phyloP scores from a whole-genome alignment of 73 alveolate species.

The Tetrahymena malaccensis region DNA sequence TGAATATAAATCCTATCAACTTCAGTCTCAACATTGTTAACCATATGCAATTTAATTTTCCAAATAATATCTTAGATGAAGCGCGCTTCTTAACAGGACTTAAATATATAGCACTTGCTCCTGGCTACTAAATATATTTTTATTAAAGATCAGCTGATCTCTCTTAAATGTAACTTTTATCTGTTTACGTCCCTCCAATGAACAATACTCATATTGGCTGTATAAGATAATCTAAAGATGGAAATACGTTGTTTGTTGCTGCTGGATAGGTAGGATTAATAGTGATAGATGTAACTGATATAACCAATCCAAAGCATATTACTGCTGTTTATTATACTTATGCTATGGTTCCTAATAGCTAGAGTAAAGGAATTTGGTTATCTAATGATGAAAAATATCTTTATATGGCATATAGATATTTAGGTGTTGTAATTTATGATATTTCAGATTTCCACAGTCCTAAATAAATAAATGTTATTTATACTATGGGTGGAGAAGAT shows the following conservation, averaged over 20 bases:
- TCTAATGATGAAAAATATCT: not conserved
- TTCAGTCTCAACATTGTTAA: not conserved
- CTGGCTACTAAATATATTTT: not conserved
- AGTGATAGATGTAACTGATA: not conserved
- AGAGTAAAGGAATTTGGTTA: not conserved
- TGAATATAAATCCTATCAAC: not conserved
- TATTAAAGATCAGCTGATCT: not conserved
- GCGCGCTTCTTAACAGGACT: not conserved
- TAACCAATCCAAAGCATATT: not conserved
- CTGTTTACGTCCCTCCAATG: not conserved
- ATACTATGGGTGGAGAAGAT: not conserved
- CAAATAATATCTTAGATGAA: not conserved
- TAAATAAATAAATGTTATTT: not conserved
- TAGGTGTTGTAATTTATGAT: not conserved
- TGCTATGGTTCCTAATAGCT: not conserved
- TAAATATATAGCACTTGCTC: not conserved
- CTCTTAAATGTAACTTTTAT: not conserved
- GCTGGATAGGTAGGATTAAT: not conserved
- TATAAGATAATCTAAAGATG: not conserved
- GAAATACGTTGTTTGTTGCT: not conserved
- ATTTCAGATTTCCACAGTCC: not conserved
- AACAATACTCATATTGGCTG: not conserved
- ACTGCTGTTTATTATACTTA: not conserved
- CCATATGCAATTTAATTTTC: not conserved
- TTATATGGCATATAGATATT: not conserved